Conservation (phyloP, 495 filamentous ascomycete genomes). For the Penicillium coprophilum region DNA sequence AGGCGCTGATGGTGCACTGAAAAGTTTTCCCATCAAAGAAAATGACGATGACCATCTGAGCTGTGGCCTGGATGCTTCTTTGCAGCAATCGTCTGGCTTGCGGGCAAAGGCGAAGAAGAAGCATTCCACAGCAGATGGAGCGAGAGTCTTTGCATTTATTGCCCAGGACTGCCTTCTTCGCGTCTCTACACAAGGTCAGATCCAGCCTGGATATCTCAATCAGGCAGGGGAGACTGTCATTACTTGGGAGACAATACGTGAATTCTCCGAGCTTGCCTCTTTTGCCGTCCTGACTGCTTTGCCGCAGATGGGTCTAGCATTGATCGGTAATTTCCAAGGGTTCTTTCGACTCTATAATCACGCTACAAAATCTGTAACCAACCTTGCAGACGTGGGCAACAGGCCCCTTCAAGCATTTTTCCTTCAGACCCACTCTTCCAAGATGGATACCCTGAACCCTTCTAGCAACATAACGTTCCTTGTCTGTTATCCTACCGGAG, state of each 20-base stretch:
- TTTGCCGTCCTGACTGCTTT: constrained; percentile 32
- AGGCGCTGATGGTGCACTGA: constrained; percentile 74
- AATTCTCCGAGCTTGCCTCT: constrained; percentile 33
- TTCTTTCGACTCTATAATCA: constrained; percentile 40
- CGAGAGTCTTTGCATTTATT: constrained; percentile 67
- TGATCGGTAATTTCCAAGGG: constrained; percentile 37
- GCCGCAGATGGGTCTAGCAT: constrained; percentile 33
- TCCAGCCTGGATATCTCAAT: constrained; percentile 51
- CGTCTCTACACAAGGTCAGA: constrained; percentile 57
- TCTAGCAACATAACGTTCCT: constrained; percentile 27
- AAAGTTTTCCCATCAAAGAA: constrained; percentile 27
- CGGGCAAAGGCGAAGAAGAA: constrained; percentile 11
- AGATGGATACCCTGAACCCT: background rate
- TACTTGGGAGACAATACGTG: constrained; percentile 33
- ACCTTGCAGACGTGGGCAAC: constrained; percentile 24
- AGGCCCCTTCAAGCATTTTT: constrained; percentile 29
- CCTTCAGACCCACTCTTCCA: constrained; percentile 20
- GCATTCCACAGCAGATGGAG: constrained; percentile 43
- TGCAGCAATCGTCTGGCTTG: background rate
- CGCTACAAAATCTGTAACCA: constrained; percentile 25
- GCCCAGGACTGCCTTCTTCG: constrained; percentile 55
- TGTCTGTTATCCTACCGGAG: constrained; percentile 27
- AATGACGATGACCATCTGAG: background rate
- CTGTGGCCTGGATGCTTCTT: background rate
- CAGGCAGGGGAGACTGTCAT: constrained; percentile 18